Evolutionary conservation across 495 filamentous ascomycete genomes (phyloP), one percentile per base, ranked within the genome.

Genomic region (Penicillium canescens): DNA sequence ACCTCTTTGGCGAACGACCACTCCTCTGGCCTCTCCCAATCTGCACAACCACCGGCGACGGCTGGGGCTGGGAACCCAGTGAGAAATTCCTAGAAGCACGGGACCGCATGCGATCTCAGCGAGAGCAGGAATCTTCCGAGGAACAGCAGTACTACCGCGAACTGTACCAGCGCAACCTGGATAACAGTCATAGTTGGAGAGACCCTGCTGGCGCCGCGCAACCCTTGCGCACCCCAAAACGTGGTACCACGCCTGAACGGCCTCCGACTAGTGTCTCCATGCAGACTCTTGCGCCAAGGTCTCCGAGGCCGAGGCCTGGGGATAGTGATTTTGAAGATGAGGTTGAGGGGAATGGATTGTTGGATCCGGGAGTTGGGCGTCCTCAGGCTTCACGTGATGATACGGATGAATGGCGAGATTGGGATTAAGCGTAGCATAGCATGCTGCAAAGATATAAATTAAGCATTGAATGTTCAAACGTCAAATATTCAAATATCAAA

Each of bases 51-150:
- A 86, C 81, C 0, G 92, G 92, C 9, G 91, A 98, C 65, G 94
- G 94, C n/a, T 98, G 92, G 92, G 82, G 71, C 59, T 98, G 94
- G 94, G 92, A 96, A 62, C 81, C 91, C 1, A 96, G 84, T 37
- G 70, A 74, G 1, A 81, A 79, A 53, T 94, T 90, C 81, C 55
- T 88, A 13, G 84, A 82, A 21, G 86, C 85, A 3, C 78, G 83
- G 37, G 86, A 91, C 18, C 69, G 72, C 2, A 62, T 90, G 28
- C 76, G 82, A 2, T 45, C 69, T 4, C 79, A 84, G 55, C 74
- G 89, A 13, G 81, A 85, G 43, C 74, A 78, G 46, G 85, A 89
- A 54, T 65, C 74, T 20, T 59, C 53, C 6, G 59, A 66, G 1
- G 76, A 82, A 49, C 73, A 82, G 39, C 82, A 88, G 39, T 68